Percentiles rank a stretch among this genome's conserved stretches.
Evolutionary conservation across 2,329 filamentous ascomycete species (phyloP).

Genomic region (Xylariaceae sp.): DNA sequence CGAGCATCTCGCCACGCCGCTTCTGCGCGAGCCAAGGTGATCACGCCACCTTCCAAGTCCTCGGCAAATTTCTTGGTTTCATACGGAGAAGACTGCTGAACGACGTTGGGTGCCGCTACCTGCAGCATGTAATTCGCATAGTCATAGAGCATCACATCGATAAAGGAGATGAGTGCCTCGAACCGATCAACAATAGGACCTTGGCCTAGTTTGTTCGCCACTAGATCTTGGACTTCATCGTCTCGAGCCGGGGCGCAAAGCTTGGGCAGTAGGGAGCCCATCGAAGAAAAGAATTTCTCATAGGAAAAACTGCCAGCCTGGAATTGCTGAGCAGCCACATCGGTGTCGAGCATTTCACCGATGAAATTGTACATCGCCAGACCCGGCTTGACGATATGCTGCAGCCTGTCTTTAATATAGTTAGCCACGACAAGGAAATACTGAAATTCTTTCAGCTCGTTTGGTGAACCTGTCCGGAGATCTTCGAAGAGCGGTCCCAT

Average conservation of each 20-base stretch:
- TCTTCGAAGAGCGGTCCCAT: conserved; percentile 48
- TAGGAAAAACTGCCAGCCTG: conserved; percentile 70
- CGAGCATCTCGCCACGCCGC: conserved; percentile 61
- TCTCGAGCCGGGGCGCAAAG: conserved; percentile 79
- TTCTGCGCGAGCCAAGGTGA: conserved; percentile 55
- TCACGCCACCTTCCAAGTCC: conserved; percentile 51
- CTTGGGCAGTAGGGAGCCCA: conserved; percentile 68
- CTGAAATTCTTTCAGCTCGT: conserved; percentile 58
- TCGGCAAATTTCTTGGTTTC: conserved; percentile 67
- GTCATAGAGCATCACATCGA: conserved; percentile 72
- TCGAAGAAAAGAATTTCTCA: conserved; percentile 71
- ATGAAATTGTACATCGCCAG: conserved; percentile 71
- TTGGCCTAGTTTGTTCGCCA: conserved; percentile 53
- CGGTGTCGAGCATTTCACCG: conserved; percentile 67
- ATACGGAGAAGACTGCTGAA: conserved; percentile 65
- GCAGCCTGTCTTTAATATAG: conserved; percentile 65
- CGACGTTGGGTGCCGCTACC: conserved; percentile 63
- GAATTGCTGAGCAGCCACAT: conserved; percentile 65
- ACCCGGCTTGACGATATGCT: conserved; percentile 63
- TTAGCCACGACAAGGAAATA: conserved; percentile 67
- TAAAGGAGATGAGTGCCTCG: conserved; percentile 67
- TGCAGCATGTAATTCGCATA: conserved; percentile 77
- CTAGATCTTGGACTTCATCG: conserved; percentile 63
- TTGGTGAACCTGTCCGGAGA: conserved; percentile 59
- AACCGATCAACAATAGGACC: conserved; percentile 69